Evolutionary conservation across 139 green algal genomes (phyloP).

Genomic region (Volvox africanus): DNA sequence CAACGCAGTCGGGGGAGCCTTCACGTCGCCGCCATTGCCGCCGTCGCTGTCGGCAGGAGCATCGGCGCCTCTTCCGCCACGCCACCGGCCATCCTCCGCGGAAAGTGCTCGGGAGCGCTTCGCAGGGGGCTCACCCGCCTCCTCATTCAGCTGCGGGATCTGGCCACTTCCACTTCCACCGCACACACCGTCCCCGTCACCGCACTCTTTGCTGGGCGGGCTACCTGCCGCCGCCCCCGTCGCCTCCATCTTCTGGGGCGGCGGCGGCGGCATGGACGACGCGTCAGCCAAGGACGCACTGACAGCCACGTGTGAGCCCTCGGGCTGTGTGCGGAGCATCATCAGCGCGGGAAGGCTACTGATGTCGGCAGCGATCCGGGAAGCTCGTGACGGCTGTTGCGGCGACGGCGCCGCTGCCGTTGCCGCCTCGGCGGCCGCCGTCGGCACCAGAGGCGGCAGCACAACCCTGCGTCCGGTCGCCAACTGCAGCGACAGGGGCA

Average conservation of each 20-base stretch:
- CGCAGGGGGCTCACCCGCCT: background rate
- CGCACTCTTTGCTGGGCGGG: background rate
- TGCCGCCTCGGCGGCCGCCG: background rate
- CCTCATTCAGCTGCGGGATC: background rate
- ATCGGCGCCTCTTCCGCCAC: background rate
- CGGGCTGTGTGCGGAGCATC: slow-evolving; percentile 7
- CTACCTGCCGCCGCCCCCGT: background rate
- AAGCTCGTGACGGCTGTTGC: too few relatives aligned
- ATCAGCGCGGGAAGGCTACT: slow-evolving; percentile 29
- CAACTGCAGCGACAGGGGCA: slow-evolving; percentile 24
- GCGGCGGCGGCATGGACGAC: background rate
- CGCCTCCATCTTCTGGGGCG: background rate
- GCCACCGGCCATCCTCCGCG: background rate
- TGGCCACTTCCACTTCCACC: background rate
- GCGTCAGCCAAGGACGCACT: background rate
- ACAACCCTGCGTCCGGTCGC: background rate
- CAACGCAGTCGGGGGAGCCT: background rate
- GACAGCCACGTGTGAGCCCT: background rate
- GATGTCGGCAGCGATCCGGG: background rate
- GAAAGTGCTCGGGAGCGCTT: background rate
- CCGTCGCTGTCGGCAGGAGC: background rate
- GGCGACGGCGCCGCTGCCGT: too few relatives aligned
- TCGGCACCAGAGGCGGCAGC: background rate
- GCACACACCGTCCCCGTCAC: background rate
- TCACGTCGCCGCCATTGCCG: background rate